phyloP scores from a whole-genome alignment of 495 filamentous ascomycete genomes.

The Daldinia childiae region DNA sequence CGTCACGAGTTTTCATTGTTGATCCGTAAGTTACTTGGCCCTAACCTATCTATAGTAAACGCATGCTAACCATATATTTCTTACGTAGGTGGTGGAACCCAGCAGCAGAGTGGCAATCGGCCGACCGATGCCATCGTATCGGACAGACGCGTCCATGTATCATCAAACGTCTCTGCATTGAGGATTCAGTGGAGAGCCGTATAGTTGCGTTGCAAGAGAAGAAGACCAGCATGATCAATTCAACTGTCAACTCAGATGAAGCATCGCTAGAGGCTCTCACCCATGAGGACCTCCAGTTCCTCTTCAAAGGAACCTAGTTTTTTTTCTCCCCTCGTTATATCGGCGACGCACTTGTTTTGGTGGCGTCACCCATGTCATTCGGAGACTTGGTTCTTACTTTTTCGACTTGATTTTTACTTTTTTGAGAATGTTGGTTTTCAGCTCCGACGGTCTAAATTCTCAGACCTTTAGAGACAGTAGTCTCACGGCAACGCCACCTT shows the following conservation, averaged over 20 bases:
- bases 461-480: background rate
- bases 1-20: slow-evolving; percentile 91
- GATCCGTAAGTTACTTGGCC: slow-evolving; percentile 74
- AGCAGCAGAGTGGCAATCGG: slow-evolving; percentile 95
- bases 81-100: slow-evolving; percentile 89
- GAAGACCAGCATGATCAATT: slow-evolving; percentile 94
- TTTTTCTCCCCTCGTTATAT: background rate
- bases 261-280: slow-evolving; percentile 87
- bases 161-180: slow-evolving; percentile 93
- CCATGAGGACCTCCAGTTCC: slow-evolving; percentile 91
- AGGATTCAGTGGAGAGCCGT: slow-evolving; percentile 93
- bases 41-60: slow-evolving; percentile 19
- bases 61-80: slow-evolving; percentile 37
- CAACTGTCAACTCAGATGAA: slow-evolving; percentile 92
- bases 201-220: slow-evolving; percentile 97
- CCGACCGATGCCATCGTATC: slow-evolving; percentile 96
- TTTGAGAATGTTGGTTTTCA: background rate
- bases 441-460: background rate
- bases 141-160: slow-evolving; percentile 92
- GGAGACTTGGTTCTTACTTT: background rate
- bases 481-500: background rate
- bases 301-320: slow-evolving; percentile 73
- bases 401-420: background rate
- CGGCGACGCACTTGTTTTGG: background rate
- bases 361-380: background rate